phyloP scores from a whole-genome alignment of 331 rosid species.

The Rhamnella rubrinervis region DNA sequence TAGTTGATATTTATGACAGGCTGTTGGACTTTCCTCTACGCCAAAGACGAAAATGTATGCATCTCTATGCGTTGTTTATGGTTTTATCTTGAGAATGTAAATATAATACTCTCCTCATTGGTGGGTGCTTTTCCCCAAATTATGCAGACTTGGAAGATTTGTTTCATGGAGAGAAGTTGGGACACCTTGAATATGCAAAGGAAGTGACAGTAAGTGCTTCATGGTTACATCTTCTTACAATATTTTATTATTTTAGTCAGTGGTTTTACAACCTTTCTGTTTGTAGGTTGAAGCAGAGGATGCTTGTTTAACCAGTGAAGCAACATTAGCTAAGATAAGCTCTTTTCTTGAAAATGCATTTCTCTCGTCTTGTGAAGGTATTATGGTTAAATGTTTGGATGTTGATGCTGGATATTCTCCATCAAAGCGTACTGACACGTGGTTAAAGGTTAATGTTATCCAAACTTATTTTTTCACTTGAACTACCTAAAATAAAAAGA shows the following conservation, averaged over 20 bases:
- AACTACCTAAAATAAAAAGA: not conserved
- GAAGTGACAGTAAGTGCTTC: constrained; percentile 63
- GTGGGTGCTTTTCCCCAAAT: constrained; percentile 5
- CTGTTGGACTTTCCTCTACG: constrained; percentile 72
- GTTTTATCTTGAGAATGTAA: not conserved
- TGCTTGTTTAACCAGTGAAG: constrained; percentile 60
- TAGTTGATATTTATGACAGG: constrained; percentile 52
- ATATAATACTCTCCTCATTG: not conserved
- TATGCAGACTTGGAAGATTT: constrained; percentile 65
- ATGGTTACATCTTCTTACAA: not conserved
- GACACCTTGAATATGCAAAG: constrained; percentile 80
- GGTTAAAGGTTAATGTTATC: constrained; percentile 68
- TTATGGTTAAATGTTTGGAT: constrained; percentile 84
- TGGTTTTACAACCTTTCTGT: constrained; percentile 15
- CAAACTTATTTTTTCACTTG: constrained; percentile 6
- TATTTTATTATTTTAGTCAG: not conserved
- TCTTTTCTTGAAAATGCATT: constrained; percentile 70
- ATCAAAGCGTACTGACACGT: constrained; percentile 79
- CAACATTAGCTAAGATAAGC: constrained; percentile 50
- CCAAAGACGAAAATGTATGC: constrained; percentile 68
- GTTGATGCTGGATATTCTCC: constrained; percentile 85
- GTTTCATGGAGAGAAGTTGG: constrained; percentile 62
- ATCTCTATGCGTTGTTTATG: constrained; percentile 25
- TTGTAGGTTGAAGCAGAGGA: constrained; percentile 77
- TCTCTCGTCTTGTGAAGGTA: constrained; percentile 82